Base-by-base conservation (phyloP, 768 basidiomycete genomes). In the Boletus reticulatus region DNA sequence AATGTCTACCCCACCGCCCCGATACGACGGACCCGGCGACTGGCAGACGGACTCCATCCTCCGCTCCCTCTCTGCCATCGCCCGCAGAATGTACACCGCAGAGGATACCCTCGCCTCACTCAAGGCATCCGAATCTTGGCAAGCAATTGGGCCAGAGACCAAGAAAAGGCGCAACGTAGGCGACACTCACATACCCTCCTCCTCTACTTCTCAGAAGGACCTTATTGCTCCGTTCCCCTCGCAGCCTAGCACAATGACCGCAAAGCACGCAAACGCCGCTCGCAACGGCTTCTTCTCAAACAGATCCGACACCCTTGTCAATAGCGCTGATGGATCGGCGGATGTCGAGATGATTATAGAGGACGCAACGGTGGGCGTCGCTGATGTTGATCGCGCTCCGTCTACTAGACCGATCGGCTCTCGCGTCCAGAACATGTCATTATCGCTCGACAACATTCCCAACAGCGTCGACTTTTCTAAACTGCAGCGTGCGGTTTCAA, bases 21-120 rank as follows among this genome's bases (percentile, higher is more conserved):
- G 74, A 48, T 84, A 83, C 67, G 72, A 79, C 64, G 85, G 84
- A 1, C 81, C 81, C 6, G 56, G 72, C 50, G 78, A 83, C 69
- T 81, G 78, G 80, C 80, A 84, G 62, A 84, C 81, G 20, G 81
- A 84, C 52, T 73, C 75, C 58, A 82, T 86, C 62, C 68, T 81
- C 34, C 78, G 79, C 52, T 79, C 79, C 14, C 73, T 86, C 59
- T 70, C 73, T 27, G 75, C 73, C 31, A 72, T 86, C 48, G 80
- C 80, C 3, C 72, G 76, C 38, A 74, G 84, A 61, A 81, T 84
- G 79, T 77, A 78, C 64, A 72, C 74, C 29, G 84, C 85, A 14
- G 85, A 85, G 59, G 78, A 79, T 10, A 62, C 70, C 2, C 65
- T 81, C 12, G 63, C 67, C 20, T 65, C 74, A 17, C 73, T 81